A percentile compares a stretch with the other conserved stretches of the same genome.
These are phyloP conservation scores for Talaromyces liani DNA, from an alignment of 495 filamentous ascomycete species.

Conservation along the genomic window DNA sequence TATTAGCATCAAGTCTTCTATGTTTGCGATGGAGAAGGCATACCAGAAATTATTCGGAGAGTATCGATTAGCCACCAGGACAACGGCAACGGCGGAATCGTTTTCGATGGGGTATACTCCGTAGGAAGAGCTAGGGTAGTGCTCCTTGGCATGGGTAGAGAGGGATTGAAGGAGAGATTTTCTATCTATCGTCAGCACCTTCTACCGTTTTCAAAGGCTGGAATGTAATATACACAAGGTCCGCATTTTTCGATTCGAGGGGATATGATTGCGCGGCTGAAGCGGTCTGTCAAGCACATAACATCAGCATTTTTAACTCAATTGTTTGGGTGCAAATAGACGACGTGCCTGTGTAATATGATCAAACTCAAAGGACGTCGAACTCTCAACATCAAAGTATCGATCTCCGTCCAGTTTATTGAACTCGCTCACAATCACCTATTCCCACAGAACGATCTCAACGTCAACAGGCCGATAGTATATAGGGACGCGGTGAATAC, in stretches of 20 bases:
- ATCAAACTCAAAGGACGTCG: constrained; percentile 80
- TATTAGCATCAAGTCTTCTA: constrained; percentile 38
- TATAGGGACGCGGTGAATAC: constrained; percentile 28
- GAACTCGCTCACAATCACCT: constrained; percentile 83
- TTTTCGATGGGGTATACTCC: constrained; percentile 72
- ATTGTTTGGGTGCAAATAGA: background rate
- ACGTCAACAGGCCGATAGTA: constrained; percentile 10
- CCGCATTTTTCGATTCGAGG: constrained; percentile 70
- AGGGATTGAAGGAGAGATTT: constrained; percentile 73
- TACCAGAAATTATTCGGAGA: constrained; percentile 97
- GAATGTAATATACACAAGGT: constrained; percentile 58
- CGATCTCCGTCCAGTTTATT: constrained; percentile 69
- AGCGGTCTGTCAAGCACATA: constrained; percentile 54
- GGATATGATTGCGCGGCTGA: constrained; percentile 72
- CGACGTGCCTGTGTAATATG: constrained; percentile 64
- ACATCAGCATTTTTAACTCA: background rate
- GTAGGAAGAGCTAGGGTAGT: constrained; percentile 75
- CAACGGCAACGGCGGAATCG: constrained; percentile 67
- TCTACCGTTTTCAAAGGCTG: background rate
- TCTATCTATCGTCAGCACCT: constrained; percentile 15
- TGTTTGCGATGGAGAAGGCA: constrained; percentile 52
- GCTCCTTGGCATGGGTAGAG: constrained; percentile 71
- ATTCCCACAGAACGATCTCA: constrained; percentile 2
- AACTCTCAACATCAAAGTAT: constrained; percentile 84
- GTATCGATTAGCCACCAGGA: constrained; percentile 92